Conservation (phyloP, 768 basidiomycete genomes). For the Termitomyces sp. region DNA sequence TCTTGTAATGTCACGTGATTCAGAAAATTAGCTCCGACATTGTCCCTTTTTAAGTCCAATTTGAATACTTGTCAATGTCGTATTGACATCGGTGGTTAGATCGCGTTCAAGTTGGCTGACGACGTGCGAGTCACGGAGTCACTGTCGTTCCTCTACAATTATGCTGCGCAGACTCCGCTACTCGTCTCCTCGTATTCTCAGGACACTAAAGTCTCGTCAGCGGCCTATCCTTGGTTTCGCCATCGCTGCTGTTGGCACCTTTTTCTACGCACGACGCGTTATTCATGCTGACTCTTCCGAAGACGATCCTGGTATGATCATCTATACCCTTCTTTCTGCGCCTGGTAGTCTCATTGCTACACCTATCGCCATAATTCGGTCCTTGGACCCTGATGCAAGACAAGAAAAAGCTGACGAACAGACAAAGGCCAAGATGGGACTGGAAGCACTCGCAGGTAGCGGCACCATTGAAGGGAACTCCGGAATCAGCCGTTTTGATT, state of each 20-base stretch:
- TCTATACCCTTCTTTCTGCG: background rate
- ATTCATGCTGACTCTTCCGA: slow-evolving; percentile 9
- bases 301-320: background rate
- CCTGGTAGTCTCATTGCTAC: background rate
- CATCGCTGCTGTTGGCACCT: slow-evolving; percentile 8
- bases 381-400: background rate
- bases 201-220: background rate
- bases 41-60: background rate
- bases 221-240: slow-evolving; percentile 3
- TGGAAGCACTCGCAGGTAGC: background rate
- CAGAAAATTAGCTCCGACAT: background rate
- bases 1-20: background rate
- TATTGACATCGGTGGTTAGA: background rate
- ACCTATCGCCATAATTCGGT: background rate
- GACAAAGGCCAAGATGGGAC: background rate
- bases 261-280: slow-evolving; percentile 4
- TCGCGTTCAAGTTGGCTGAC: background rate
- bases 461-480: slow-evolving; percentile 8
- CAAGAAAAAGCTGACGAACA: background rate
- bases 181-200: background rate
- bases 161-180: background rate
- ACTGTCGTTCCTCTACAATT: background rate
- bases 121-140: background rate
- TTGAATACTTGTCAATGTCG: background rate
- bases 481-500: slow-evolving; percentile 14